Evolutionary conservation across 257 asterid genomes (phyloP).

Genomic region (Solanum sparsipilum): DNA sequence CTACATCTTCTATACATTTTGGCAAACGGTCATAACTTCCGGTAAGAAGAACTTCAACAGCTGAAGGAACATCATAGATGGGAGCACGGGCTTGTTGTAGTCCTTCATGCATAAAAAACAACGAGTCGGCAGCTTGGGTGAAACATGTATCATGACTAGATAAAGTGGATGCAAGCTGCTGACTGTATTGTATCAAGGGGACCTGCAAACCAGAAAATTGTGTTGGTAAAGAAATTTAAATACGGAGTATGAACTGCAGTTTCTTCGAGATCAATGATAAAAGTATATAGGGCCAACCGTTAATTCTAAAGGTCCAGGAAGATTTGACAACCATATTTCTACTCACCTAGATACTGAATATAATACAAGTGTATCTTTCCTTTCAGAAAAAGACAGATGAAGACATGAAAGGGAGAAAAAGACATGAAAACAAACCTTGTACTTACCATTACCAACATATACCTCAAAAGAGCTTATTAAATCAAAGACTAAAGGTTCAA

Average conservation of each 20-base stretch:
- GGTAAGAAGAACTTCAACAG: conserved; percentile 76
- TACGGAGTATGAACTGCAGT: not conserved
- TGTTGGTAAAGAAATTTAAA: not conserved
- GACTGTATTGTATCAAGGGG: conserved; percentile 84
- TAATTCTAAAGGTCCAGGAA: not conserved
- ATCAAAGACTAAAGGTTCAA: not conserved
- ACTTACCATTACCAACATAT: not conserved
- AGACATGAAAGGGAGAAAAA: not conserved
- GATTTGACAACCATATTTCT: not conserved
- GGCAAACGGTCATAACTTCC: conserved; percentile 86
- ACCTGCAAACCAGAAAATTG: conserved; percentile 49
- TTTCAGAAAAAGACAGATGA: not conserved
- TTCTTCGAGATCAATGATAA: not conserved
- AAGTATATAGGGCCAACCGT: not conserved
- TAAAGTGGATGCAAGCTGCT: conserved; percentile 80
- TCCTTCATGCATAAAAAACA: conserved; percentile 99
- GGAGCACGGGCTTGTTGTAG: conserved; percentile 99
- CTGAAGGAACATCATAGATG: conserved; percentile 91
- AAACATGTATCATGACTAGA: conserved; percentile 96
- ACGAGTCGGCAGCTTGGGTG: conserved; percentile 95
- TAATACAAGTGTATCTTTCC: not conserved
- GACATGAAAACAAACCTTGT: not conserved
- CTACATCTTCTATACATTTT: conserved; percentile 87
- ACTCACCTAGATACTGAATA: not conserved
- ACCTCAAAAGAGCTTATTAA: not conserved